Base-by-base conservation (phyloP, 768 basidiomycete genomes). In the Tulasnella calospora region DNA sequence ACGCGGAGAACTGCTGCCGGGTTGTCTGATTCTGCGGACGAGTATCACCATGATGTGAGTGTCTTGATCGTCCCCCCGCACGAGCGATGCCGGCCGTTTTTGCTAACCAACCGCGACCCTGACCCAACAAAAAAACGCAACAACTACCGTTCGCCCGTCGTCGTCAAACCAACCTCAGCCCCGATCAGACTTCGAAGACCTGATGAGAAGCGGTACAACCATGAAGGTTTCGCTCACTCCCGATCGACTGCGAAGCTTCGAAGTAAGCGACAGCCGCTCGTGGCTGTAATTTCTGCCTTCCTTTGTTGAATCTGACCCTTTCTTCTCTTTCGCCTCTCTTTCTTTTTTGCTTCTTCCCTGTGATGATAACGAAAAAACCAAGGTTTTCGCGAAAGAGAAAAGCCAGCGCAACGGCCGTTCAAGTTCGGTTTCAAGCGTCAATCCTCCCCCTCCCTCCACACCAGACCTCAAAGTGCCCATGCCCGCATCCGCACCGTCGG, bases 191-290 rank as follows among this genome's bases (percentile, higher is more conserved):
- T 98, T 99, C 84, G 96, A 99, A 84, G 91, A 95, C 84, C 87
- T 98, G 84, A 92, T 99, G 90, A 90, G 90, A 74, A 95, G 94
- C 79, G 90, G 92, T 79, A 88, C 92, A 78, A 98, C 96, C 27
- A 93, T 98, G 92, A 98, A 95, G 83, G 91, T 99, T 81, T 97
- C 95, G 57, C 88, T 98, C 80, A 99, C 96, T 44, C 96, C 96
- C 78, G 95, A 98, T 86, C 89, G 96, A 76, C 87, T 99, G 78
- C 93, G 91, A 83, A 94, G 91, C 73, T 96, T 97, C 90, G 95
- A 98, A 89, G 96, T 96, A 85, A 83, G 89, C 87, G 41, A 51
- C 75, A 7, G 30, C 36, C 13, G 15, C 41, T 47, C 55, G 15
- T 57, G 27, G 61, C 61, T 67, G 61, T 33, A 27, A 15, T 27